A percentile compares a stretch with the other conserved stretches of the same genome.
These are phyloP conservation scores for Leucocoprinus sp. DNA, from an alignment of 768 basidiomycete genomes.

Conservation along the genomic window DNA sequence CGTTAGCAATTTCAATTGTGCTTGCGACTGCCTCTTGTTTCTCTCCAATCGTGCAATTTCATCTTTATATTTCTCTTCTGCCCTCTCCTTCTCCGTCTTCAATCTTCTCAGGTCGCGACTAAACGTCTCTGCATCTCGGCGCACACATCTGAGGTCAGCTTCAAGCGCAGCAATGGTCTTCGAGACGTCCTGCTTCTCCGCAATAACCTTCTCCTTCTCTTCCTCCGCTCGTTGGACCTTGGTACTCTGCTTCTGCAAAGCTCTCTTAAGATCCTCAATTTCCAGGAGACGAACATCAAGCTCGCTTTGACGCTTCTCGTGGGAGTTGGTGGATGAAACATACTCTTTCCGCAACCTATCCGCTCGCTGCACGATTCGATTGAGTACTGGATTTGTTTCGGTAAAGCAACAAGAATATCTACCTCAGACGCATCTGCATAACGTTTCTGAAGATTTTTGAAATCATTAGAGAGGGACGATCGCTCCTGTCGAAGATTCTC, in stretches of 20 bases:
- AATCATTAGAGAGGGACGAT: slow-evolving; percentile 55
- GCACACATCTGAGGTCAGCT: slow-evolving; percentile 66
- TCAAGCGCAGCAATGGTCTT: slow-evolving; percentile 62
- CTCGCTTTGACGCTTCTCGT: slow-evolving; percentile 65
- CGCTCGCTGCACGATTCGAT: slow-evolving; percentile 33
- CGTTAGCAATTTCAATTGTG: slow-evolving; percentile 55
- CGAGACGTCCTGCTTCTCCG: slow-evolving; percentile 59
- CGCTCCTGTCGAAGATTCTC: slow-evolving; percentile 75
- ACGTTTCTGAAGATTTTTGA: slow-evolving; percentile 64
- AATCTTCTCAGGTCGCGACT: slow-evolving; percentile 69
- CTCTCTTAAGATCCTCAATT: slow-evolving; percentile 68
- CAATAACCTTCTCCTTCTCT: slow-evolving; percentile 53
- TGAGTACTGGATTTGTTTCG: background rate
- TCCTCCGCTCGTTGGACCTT: slow-evolving; percentile 57
- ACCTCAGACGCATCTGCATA: slow-evolving; percentile 66
- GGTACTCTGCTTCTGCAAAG: slow-evolving; percentile 50
- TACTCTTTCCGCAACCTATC: slow-evolving; percentile 55
- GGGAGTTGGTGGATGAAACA: slow-evolving; percentile 50
- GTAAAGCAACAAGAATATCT: slow-evolving; percentile 13
- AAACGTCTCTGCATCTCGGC: slow-evolving; percentile 68
- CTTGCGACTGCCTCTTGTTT: slow-evolving; percentile 56
- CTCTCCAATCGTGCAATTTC: slow-evolving; percentile 52
- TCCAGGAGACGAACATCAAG: slow-evolving; percentile 66
- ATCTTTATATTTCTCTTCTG: slow-evolving; percentile 45
- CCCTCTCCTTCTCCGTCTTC: slow-evolving; percentile 56